Evolutionary conservation across 2,329 filamentous ascomycete species (phyloP).

Genomic region (Epichloe baconii): DNA sequence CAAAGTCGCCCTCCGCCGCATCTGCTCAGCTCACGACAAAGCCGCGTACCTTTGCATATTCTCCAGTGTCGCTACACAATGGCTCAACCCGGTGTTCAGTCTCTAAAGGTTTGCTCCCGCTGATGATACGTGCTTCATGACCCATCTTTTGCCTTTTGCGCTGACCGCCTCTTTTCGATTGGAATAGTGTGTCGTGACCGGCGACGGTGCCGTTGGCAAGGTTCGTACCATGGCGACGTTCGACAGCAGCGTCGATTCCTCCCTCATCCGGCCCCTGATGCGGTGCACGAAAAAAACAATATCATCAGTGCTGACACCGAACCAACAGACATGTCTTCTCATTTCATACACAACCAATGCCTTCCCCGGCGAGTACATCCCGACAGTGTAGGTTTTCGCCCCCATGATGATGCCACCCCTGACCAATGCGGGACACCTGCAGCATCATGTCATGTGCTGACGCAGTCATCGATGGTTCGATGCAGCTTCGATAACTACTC

Average conservation of each 20-base stretch:
- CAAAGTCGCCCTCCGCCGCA: slow-evolving; percentile 3
- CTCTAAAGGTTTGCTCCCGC: slow-evolving; percentile 59
- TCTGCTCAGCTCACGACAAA: slow-evolving; percentile 1
- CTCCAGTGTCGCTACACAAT: slow-evolving; percentile 31
- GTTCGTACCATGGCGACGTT: slow-evolving; percentile 6
- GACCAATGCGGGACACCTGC: slow-evolving; percentile 1
- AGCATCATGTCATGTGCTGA: slow-evolving; percentile 1
- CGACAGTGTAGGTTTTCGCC: slow-evolving; percentile 66
- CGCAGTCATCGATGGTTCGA: slow-evolving; percentile 2
- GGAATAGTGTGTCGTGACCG: slow-evolving; percentile 85
- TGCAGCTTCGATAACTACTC: slow-evolving; percentile 95
- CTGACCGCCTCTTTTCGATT: slow-evolving; percentile 14
- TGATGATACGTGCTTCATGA: not conserved
- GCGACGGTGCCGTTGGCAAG: slow-evolving; percentile 98
- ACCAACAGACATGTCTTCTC: slow-evolving; percentile 77
- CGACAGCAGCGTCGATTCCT: not conserved
- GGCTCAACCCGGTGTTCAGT: slow-evolving; percentile 76
- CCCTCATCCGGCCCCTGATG: not conserved
- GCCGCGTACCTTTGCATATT: not conserved
- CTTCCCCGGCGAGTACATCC: slow-evolving; percentile 99
- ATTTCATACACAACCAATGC: slow-evolving; percentile 99
- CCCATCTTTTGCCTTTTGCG: slow-evolving; percentile 9
- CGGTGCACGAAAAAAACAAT: not conserved
- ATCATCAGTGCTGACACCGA: not conserved
- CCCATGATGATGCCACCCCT: slow-evolving; percentile 2